Evolutionary conservation across 176 grass and related monocot genomes (phyloP), one percentile per base, ranked within the genome.

Genomic region (Urochloa ruziziensis): DNA sequence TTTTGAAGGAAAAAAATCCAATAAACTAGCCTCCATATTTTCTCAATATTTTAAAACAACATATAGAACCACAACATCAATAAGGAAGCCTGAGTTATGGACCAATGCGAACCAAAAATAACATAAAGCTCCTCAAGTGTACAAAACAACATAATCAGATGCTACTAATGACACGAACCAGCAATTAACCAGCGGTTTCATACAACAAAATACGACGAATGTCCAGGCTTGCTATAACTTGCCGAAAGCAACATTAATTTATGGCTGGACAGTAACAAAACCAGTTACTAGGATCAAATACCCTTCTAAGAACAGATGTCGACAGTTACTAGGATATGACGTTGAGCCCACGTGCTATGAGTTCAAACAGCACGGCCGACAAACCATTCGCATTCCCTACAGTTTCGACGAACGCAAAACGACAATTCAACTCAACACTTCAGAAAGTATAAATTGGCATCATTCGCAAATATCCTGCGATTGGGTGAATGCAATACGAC

Each of bases 1-100:
- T n/a, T 67, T 77, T 32, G 36, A 34, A 25, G 19, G 18, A 47
- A 2, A 82, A 25, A 36, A 3, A n/a, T n/a, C 10, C 12, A 14
- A 57, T 19, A 36, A 69, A 36, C 16, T 37, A 40, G 3, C 67
- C 57, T 62, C 53, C 79, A 82, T 29, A 68, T 62, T 88, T 87
- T 77, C 62, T 77, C 5, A 32, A 69, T 10, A 62, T 70, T 68
- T 61, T 27, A 4, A 61, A 78, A n/a, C 6, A 64, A 79, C 46
- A 74, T 57, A 74, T 57, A 69, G 48, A 69, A 37, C 3, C 74
- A 49, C 2, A 18, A 62, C 24, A 10, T 69, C 51, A 16, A 70
- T 10, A 51, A 42, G 17, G 3, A 56, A 10, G 15, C 6, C 11
- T 60, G 49, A 60, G 48, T 62, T 44, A 56, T 77, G 65, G 19